Conservation (phyloP, 768 basidiomycete species). For the Lactarius deliciosus region DNA sequence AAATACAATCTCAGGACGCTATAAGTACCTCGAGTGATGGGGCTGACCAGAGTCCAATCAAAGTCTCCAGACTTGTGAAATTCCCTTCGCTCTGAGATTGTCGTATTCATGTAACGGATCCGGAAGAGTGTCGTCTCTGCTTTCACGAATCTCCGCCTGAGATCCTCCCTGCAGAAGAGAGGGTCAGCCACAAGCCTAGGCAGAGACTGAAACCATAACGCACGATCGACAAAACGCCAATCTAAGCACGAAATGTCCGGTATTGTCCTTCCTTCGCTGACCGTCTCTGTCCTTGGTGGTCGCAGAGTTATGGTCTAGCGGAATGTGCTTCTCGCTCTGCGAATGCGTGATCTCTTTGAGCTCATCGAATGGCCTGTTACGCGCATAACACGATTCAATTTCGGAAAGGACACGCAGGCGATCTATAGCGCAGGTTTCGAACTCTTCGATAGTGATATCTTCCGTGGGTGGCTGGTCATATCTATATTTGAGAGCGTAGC, state of each 20-base stretch:
- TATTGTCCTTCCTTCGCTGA: slow-evolving; percentile 79
- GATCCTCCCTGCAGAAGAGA: slow-evolving; percentile 66
- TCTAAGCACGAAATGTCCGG: slow-evolving; percentile 91
- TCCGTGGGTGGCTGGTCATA: slow-evolving; percentile 83
- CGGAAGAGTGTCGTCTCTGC: slow-evolving; percentile 85
- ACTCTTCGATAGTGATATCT: slow-evolving; percentile 93
- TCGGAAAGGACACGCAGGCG: slow-evolving; percentile 85
- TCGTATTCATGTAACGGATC: slow-evolving; percentile 72
- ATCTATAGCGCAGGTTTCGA: slow-evolving; percentile 88
- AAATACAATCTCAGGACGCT: slow-evolving; percentile 10
- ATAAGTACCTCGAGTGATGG: slow-evolving; percentile 12
- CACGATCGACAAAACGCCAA: slow-evolving; percentile 97
- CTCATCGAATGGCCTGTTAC: slow-evolving; percentile 81
- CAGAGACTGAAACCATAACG: slow-evolving; percentile 39
- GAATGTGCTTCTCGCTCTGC: slow-evolving; percentile 76
- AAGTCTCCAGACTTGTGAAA: slow-evolving; percentile 71
- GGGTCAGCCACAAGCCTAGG: neutral
- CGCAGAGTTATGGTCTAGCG: slow-evolving; percentile 59
- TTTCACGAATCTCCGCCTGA: slow-evolving; percentile 83
- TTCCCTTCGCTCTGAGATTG: slow-evolving; percentile 50
- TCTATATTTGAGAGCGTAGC: slow-evolving; percentile 41
- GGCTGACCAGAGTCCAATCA: slow-evolving; percentile 59
- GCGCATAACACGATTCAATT: slow-evolving; percentile 85
- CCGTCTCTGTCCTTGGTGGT: slow-evolving; percentile 47
- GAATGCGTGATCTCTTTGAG: slow-evolving; percentile 57